These are phyloP conservation scores for Scenedesmus sp. DNA, from an alignment of 163 green algal species.

Conservation along the genomic window DNA sequence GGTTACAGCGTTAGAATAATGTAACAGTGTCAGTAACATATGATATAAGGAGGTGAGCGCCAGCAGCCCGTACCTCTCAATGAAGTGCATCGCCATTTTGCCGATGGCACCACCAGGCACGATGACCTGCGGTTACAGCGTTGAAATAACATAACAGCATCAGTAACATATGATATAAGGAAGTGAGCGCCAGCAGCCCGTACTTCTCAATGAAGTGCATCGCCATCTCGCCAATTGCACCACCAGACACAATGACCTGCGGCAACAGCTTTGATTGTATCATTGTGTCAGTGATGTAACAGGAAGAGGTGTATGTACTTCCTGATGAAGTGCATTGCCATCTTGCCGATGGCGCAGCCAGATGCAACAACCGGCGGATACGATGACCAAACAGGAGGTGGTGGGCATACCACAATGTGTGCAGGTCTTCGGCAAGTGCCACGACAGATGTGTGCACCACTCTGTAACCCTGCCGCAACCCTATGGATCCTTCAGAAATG, in stretches of 20 bases:
- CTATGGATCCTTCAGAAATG: not conserved
- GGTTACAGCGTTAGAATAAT: not conserved
- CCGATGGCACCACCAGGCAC: slow-evolving; percentile 89
- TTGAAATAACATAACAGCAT: not conserved
- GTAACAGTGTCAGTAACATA: not conserved
- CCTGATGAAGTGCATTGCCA: not conserved
- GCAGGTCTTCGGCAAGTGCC: too few species aligned
- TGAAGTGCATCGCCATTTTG: slow-evolving; percentile 99
- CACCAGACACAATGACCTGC: slow-evolving; percentile 85
- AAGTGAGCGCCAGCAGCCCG: slow-evolving; percentile 90
- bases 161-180: not conserved
- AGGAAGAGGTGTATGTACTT: not conserved
- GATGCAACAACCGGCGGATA: not conserved
- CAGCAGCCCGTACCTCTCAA: slow-evolving; percentile 97
- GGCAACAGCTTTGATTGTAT: not conserved
- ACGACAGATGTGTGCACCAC: too few species aligned
- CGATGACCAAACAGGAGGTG: too few species aligned
- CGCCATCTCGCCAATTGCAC: slow-evolving; percentile 96
- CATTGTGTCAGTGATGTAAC: not conserved
- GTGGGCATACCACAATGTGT: too few species aligned
- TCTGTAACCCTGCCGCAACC: too few species aligned
- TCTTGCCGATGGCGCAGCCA: too few species aligned
- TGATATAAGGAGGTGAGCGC: slow-evolving; percentile 63
- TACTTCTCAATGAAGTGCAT: slow-evolving; percentile 98
- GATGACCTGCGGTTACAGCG: slow-evolving; percentile 66